Evolutionary conservation across 352 stramenopile species (phyloP), one percentile per base, ranked within the genome.

Genomic region (Phytophthora crassamura): DNA sequence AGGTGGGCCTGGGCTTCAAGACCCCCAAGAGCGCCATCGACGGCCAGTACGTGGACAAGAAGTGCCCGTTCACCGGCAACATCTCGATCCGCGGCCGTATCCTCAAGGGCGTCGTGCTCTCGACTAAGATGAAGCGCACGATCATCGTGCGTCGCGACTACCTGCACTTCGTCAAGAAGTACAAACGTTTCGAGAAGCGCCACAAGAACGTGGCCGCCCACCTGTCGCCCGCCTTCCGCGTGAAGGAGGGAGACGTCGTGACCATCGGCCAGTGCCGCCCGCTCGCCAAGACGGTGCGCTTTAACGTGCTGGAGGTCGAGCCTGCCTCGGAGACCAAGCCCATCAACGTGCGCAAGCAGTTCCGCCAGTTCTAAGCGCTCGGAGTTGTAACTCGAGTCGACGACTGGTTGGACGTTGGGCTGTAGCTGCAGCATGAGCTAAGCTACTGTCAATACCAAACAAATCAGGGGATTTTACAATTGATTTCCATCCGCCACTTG

Each of bases 71-170:
- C 91, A 99, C 97, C 38, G 97, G 97, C 79, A 97, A 99, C 84
- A 97, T 99, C 51, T 98, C 97, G 75, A 99, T 99, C 84, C 97
- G 97, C 84, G 97, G 97, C 80, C 93, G 97, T 87, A 99, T 97
- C 69, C 85, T 99, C 51, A 99, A 99, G 90, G 98, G 97, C 67
- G 89, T 99, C 53, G 97, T 99, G 42, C 97, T 99, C 64, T 99
- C 97, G 72, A 99, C 89, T 80, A 99, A 99, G 94, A 99, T 99
- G 98, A 99, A 99, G 82, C 94, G 97, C 84, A 99, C 98, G 49
- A 97, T 99, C 77, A 97, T 99, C 72, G 97, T 99, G 59, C 95
- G 98, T 88, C 91, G 98, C 78, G 98, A 99, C 81, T 99, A 99
- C 88, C 84, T 99, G 64, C 97, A 99, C 86, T 99, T 97, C 84